Evolutionary conservation across 2,329 filamentous ascomycete species (phyloP), one percentile per base, ranked within the genome.

Genomic region (Chaetomium sp.): DNA sequence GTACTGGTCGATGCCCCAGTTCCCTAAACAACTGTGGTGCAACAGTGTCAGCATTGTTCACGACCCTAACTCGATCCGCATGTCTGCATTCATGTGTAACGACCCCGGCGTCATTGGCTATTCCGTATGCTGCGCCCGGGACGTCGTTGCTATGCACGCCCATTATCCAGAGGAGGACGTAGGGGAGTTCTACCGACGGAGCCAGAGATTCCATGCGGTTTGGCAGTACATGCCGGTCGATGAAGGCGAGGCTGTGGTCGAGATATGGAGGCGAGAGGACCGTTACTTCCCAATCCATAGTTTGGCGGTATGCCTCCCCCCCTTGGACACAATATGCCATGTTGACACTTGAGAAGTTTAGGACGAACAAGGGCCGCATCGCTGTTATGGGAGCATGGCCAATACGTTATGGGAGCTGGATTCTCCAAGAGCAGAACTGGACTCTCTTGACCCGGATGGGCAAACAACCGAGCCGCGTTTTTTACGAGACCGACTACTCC

Each of bases 211-310:
- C 21, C 4, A 13, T 13, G 21, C 50, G 13, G 50, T 53, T 13
- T 53, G 50, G 50, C 50, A 53, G 25, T 31, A 53, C 16, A 53
- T 53, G 50, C 50, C 50, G 27, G 12, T 53, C 25, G 50, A 53
- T 31, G 31, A 19, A 31, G 50, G 13, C 9, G 50, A 53, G 25
- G 5, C 9, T 53, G 25, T 53, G 25, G 50, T 53, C 12, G 50
- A 53, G 50, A 31, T 53, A 31, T 53, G 50, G 50, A 53, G 31
- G 50, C 16, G 12, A 25, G 8, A 29, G 5, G 25, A 19, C 25
- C 13, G 13, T 53, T 2, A 2, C 13, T 7, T 1, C 5, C 25
- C 6, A 25, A 31, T 12, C 4, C 2, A 2, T 10, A 25, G 2
- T 25, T 16, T 53, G 25, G 16, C 13, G 50, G 50, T 53, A 53